Percentiles rank a stretch among this genome's conserved stretches.
Evolutionary conservation across 2,329 filamentous ascomycete species (phyloP).

Genomic region (Neofusicoccum cordaticola): DNA sequence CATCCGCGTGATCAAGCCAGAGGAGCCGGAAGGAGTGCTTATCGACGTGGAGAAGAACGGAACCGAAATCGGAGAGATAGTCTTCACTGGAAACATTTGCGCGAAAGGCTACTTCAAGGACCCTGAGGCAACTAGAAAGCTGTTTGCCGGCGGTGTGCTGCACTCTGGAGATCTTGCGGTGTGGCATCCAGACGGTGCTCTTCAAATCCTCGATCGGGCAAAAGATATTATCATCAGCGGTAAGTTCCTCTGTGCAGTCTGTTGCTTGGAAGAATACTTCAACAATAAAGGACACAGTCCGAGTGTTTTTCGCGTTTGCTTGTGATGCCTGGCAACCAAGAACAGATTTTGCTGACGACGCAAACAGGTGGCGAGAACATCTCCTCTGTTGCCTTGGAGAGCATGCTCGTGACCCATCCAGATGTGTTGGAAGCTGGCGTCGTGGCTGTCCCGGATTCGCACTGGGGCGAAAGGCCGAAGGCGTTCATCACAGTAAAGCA

Average conservation of each 20-base stretch:
- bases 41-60: constrained; percentile 68
- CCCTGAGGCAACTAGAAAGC: constrained; percentile 74
- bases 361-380: constrained; percentile 87
- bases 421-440: constrained; percentile 89
- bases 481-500: constrained; percentile 82
- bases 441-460: constrained; percentile 78
- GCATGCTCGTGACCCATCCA: constrained; percentile 83
- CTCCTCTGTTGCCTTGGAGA: constrained; percentile 86
- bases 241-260: constrained; percentile 39
- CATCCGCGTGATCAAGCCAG: constrained; percentile 76
- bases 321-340: background rate
- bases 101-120: constrained; percentile 92
- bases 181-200: constrained; percentile 84
- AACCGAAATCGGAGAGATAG: constrained; percentile 76
- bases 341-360: background rate
- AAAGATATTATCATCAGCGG: constrained; percentile 99
- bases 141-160: constrained; percentile 81
- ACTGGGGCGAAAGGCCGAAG: constrained; percentile 96
- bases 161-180: constrained; percentile 93
- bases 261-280: too few species aligned
- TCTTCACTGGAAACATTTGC: constrained; percentile 90
- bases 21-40: constrained; percentile 50
- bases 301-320: background rate
- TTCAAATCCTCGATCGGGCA: constrained; percentile 87
- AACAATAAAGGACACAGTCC: too few species aligned